Base-by-base conservation (phyloP, 1,284 basidiomycete genomes). In the Chondrostereum purpureum region DNA sequence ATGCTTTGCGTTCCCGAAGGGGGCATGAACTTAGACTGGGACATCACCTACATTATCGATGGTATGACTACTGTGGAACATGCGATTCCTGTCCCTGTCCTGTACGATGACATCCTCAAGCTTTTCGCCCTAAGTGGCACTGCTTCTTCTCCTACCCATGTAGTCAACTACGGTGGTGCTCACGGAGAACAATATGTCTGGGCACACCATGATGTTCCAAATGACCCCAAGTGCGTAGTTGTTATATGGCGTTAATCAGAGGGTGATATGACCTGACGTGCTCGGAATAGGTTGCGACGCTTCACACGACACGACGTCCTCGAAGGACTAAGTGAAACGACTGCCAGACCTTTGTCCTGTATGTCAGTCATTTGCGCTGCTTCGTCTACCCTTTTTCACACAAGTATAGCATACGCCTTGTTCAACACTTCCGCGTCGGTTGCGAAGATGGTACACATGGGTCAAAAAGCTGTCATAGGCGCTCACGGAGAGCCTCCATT, bases 31-130 rank as follows among this genome's bases (percentile, higher is more conserved):
- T 77, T 69, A 5, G 39, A 21, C 18, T 38, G 36, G 21, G 39
- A 41, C 22, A 17, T 41, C 21, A 23, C 39, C 23, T 21, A 85
- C 52, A 83, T 87, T 45, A 62, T 83, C 19, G 83, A 87, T 53
- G 83, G 83, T 78, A 87, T 87, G 83, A 84, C 83, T 1, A 85
- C 83, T 0, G 63, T 87, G 14, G 84, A 87, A 55, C 83, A 87
- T 52, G 65, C 80, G 6, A 57, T 87, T 20, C 83, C 83, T 2
- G 65, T 84, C 3, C 75, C 83, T 1, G 62, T 63, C 12, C 64
- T 86, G 5, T 84, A 80, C 53, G 80, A 85, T 13, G 83, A 87
- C 50, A 65, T 85, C 39, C 55, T 79, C 16, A 79, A 66, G 0
- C 62, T 87, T 8, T 84, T 70, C 53, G 75, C 75, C 0, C 43